These are phyloP conservation scores for Globisporangium parvum DNA, from an alignment of 352 stramenopile species.

Conservation along the genomic window DNA sequence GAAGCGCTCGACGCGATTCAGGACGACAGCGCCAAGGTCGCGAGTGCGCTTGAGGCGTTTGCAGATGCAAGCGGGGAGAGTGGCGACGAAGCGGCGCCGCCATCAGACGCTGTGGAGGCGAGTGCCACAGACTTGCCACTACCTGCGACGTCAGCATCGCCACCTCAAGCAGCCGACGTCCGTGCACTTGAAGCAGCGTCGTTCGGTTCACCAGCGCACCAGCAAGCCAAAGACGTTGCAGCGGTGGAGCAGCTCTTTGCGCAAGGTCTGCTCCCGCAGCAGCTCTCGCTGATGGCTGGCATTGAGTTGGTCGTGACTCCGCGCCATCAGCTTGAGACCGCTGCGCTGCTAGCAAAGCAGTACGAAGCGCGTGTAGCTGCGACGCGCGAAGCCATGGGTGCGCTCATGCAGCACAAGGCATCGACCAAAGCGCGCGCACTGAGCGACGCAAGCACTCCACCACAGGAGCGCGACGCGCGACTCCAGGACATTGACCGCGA, in stretches of 20 bases:
- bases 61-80: no score
- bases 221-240: conserved; percentile 40
- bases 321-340: conserved; percentile 48
- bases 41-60: conserved; percentile 17
- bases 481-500: conserved; percentile 31
- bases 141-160: no score
- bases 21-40: conserved; percentile 25
- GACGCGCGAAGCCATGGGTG: conserved; percentile 25
- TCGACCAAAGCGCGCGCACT: conserved; percentile 31
- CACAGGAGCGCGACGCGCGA: conserved; percentile 11
- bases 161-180: not conserved
- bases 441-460: conserved; percentile 3
- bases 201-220: not conserved
- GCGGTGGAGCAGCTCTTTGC: conserved; percentile 59
- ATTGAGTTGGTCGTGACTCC: conserved; percentile 51
- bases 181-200: not conserved
- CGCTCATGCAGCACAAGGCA: conserved; percentile 47
- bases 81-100: not conserved
- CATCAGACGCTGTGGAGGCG: no score
- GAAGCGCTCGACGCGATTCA: conserved; percentile 31
- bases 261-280: conserved; percentile 34
- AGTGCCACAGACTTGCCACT: no score
- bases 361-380: conserved; percentile 17
- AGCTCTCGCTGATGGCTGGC: conserved; percentile 42
- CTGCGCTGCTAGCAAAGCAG: conserved; percentile 26